Evolutionary conservation across 805 yeast species (phyloP), one percentile per base, ranked within the genome.

Genomic region (Groenewaldozyma salmanticensis): DNA sequence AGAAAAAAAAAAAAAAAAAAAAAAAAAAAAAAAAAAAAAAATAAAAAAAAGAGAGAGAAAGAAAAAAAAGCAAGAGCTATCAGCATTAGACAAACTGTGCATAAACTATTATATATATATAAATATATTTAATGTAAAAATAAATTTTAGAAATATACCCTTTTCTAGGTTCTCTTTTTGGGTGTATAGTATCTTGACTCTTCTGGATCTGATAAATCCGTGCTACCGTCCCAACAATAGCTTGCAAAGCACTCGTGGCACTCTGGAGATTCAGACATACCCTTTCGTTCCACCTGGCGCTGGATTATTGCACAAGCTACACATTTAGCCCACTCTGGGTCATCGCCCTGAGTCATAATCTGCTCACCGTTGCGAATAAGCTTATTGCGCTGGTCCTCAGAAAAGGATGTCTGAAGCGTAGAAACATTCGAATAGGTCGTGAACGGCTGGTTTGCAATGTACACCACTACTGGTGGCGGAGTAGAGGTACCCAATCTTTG

Each of bases 251-350:
- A 88, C 43, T 65, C 47, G 53, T 75, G 65, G 67, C 96, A 87
- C 57, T 81, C 85, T 4, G 71, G 79, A 6, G 79, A 66, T 44
- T 81, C 80, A 15, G 72, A 67, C 29, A 67, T 60, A 21, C 77
- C 76, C 31, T 69, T 60, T 57, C 88, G 72, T 65, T 86, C 94
- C 60, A 81, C 79, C 36, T 80, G 75, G 58, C 96, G 77, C 59
- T 85, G 80, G 42, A 87, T 66, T 38, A 84, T 74, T 3, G 95
- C 95, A 70, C 96, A 87, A 3, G 83, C 83, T 35, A 86, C 69
- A 66, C 95, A 87, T 3, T 77, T 70, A 31, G 73, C 67, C 80
- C 85, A 86, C 36, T 81, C 76, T 5, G 65, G 57, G 54, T 82
- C 94, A 57, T 86, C 86, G 46, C 69, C 67, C 56, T 82, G 74